These are phyloP conservation scores for Xanthoceras sorbifolium DNA, from an alignment of 345 rosid species.

Conservation along the genomic window DNA sequence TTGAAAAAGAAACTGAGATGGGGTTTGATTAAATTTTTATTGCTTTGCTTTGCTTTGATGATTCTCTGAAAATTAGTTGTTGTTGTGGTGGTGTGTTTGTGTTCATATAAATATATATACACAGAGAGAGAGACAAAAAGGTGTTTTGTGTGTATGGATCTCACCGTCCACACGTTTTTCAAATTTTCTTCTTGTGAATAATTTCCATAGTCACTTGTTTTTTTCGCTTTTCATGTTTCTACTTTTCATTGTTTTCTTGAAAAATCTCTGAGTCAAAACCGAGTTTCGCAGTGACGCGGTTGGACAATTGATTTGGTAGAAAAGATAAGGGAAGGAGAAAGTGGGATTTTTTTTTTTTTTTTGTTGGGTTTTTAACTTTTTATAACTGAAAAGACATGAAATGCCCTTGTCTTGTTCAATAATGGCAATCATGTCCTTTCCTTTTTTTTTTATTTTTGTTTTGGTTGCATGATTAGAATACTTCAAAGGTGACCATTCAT, in stretches of 20 bases:
- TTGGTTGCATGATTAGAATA: background rate
- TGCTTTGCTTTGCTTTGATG: no score
- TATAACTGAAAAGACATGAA: background rate
- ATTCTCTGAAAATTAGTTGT: background rate
- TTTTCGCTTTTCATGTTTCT: no score
- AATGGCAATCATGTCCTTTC: slow-evolving; percentile 10
- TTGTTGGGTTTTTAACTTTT: no score
- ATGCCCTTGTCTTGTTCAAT: background rate
- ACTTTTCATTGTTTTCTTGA: no score
- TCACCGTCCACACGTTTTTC: slow-evolving; percentile 86
- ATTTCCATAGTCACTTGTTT: background rate
- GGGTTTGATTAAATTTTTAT: background rate
- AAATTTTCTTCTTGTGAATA: slow-evolving; percentile 22
- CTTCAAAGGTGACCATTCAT: background rate
- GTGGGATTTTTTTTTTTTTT: background rate
- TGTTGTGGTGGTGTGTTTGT: no score
- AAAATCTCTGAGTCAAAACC: slow-evolving; percentile 43
- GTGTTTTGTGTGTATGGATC: background rate
- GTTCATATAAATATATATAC: background rate
- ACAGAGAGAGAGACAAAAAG: background rate
- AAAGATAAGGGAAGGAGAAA: slow-evolving; percentile 1
- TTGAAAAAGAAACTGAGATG: background rate
- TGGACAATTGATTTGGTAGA: background rate
- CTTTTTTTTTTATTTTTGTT: background rate
- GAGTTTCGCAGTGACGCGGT: slow-evolving; percentile 33